These are phyloP conservation scores for Paracoccidioides lutzii DNA, from an alignment of 2,329 filamentous ascomycete genomes.

Conservation along the genomic window DNA sequence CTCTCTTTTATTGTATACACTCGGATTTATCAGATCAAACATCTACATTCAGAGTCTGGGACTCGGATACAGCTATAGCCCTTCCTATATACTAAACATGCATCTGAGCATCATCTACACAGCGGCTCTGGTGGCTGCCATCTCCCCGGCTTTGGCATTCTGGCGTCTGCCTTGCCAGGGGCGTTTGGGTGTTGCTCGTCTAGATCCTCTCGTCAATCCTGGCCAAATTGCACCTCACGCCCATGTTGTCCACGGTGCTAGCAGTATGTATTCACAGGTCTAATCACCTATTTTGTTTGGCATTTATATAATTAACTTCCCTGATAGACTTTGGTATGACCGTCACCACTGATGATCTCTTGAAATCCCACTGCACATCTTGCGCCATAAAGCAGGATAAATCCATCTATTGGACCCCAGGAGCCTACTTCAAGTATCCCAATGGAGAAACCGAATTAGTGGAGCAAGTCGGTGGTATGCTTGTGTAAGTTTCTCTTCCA, in stretches of 20 bases:
- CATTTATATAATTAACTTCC: slow-evolving; percentile 6
- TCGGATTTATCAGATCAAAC: not conserved
- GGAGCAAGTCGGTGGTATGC: slow-evolving; percentile 65
- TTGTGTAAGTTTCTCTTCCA: slow-evolving; percentile 48
- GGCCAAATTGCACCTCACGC: slow-evolving; percentile 50
- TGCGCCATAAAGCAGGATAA: slow-evolving; percentile 69
- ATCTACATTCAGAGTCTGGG: not conserved
- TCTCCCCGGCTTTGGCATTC: slow-evolving; percentile 44
- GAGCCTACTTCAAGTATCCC: slow-evolving; percentile 60
- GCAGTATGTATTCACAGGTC: slow-evolving; percentile 45
- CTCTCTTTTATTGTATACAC: not conserved
- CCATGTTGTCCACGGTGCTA: slow-evolving; percentile 64
- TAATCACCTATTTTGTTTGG: not conserved
- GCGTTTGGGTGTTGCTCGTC: slow-evolving; percentile 52
- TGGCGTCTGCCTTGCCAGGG: slow-evolving; percentile 82
- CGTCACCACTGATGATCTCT: slow-evolving; percentile 46
- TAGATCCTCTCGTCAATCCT: slow-evolving; percentile 63
- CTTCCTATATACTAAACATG: slow-evolving; percentile 1
- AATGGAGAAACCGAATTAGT: slow-evolving; percentile 58
- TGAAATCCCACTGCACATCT: slow-evolving; percentile 58
- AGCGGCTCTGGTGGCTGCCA: slow-evolving; percentile 5
- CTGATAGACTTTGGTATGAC: slow-evolving; percentile 49
- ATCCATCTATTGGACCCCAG: slow-evolving; percentile 79
- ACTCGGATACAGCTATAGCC: not conserved
- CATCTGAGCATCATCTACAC: slow-evolving; percentile 3